Conservation (phyloP, 1,284 basidiomycete species). For the Austroboletus novae-zelandiae region DNA sequence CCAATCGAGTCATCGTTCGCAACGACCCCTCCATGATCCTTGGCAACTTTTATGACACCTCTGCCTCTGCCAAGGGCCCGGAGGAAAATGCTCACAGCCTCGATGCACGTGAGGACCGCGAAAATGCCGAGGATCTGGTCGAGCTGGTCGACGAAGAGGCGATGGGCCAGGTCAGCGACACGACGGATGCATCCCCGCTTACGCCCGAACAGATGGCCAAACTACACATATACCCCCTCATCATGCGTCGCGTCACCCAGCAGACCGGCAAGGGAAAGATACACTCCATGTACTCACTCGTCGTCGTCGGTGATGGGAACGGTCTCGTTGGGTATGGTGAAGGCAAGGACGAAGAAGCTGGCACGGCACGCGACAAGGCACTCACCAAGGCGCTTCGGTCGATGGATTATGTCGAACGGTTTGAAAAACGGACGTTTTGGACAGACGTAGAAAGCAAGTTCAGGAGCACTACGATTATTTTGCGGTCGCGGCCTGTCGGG, state of each 20-base stretch:
- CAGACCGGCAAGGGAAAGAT: slow-evolving; percentile 89
- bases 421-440: slow-evolving; percentile 90
- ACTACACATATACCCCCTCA: slow-evolving; percentile 58
- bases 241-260: slow-evolving; percentile 65
- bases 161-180: slow-evolving; percentile 24
- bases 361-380: slow-evolving; percentile 64
- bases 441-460: slow-evolving; percentile 83
- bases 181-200: slow-evolving; percentile 20
- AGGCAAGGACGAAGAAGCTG: slow-evolving; percentile 70
- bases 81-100: slow-evolving; percentile 1
- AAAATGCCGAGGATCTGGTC: slow-evolving; percentile 17
- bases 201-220: slow-evolving; percentile 27
- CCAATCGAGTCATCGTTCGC: slow-evolving; percentile 59
- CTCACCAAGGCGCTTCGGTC: slow-evolving; percentile 70
- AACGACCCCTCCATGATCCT: slow-evolving; percentile 47
- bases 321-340: slow-evolving; percentile 91
- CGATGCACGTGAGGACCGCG: slow-evolving; percentile 10
- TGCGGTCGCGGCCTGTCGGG: slow-evolving; percentile 89
- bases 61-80: slow-evolving; percentile 10
- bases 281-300: slow-evolving; percentile 62
- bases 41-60: slow-evolving; percentile 26
- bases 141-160: slow-evolving; percentile 23
- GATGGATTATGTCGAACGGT: slow-evolving; percentile 89
- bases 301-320: slow-evolving; percentile 83
- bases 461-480: slow-evolving; percentile 79